Conservation (phyloP, 1,284 basidiomycete genomes). For the Pascua guehoae region DNA sequence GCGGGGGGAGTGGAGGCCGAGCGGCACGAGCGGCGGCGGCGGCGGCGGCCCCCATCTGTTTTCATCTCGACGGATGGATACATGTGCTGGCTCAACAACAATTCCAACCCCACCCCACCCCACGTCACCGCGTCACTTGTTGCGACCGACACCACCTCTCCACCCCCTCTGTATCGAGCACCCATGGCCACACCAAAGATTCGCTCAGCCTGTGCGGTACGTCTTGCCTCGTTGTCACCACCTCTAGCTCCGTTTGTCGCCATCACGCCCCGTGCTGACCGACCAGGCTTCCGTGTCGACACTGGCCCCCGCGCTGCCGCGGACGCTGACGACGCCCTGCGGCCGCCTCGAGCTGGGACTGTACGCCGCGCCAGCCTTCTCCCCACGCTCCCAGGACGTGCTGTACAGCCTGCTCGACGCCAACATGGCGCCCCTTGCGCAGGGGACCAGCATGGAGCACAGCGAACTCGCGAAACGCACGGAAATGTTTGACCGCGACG, state of each 20-base stretch:
- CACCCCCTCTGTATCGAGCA: too few relatives aligned
- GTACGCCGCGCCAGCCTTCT: conserved; percentile 13
- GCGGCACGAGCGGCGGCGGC: too few relatives aligned
- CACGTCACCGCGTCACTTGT: too few relatives aligned
- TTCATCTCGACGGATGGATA: too few relatives aligned
- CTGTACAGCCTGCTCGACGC: conserved; percentile 33
- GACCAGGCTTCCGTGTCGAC: background rate
- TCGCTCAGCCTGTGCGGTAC: conserved; percentile 1
- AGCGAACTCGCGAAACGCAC: conserved; percentile 27
- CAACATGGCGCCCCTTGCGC: conserved; percentile 36
- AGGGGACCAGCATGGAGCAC: conserved; percentile 27
- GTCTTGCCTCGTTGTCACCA: background rate
- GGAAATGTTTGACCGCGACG: conserved; percentile 43
- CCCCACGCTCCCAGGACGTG: conserved; percentile 11
- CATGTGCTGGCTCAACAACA: too few relatives aligned
- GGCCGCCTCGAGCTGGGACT: conserved; percentile 10
- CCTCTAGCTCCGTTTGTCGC: too few relatives aligned
- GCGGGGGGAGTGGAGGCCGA: too few relatives aligned
- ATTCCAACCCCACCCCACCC: too few relatives aligned
- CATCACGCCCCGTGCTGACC: too few relatives aligned
- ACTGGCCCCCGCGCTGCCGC: conserved; percentile 23
- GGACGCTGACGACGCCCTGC: background rate
- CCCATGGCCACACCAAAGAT: conserved; percentile 4
- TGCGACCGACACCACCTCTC: too few relatives aligned
- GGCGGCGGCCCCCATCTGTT: too few relatives aligned